Base-by-base conservation (phyloP, 2,329 filamentous ascomycete species). In the Talaromyces sp. region DNA sequence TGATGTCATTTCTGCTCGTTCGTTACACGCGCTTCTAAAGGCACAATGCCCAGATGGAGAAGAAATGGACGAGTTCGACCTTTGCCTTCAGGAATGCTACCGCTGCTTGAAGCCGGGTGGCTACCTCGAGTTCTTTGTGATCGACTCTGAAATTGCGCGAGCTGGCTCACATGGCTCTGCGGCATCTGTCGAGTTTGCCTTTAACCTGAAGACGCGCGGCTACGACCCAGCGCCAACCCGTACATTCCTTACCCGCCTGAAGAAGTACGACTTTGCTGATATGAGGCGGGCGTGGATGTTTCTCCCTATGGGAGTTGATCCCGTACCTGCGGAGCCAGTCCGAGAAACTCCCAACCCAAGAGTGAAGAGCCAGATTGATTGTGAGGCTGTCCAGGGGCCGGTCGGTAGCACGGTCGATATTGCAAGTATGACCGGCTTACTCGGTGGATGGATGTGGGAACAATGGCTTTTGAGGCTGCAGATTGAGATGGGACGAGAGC, bases 361-460 rank as follows among this genome's bases (percentile, higher is more conserved):
- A 57, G 68, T 77, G 65, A 77, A 71, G 71, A 73, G 69, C 57
- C 69, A 68, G 55, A 69, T 74, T 51, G 81, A 83, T 66, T 80
- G 86, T 66, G 87, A 91, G 65, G 87, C 88, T 18, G 79, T 80
- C 6, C 77, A 78, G 18, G 79, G 79, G 1, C 78, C 79, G 0
- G 71, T 82, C n/a, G 90, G 90, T 7, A 89, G 85, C 68, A 92
- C 89, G 0, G 85, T 87, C 56, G 85, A 87, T 71, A 85, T 88
- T 14, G 90, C 91, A 1, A 87, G 85, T 68, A 81, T 96, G 66
- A 89, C 90, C 12, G 93, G 93, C 23, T 79, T 98, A 47, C 86
- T 94, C 0, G 95, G 92, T 4, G 88, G 89, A 30, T 95, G 92
- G 88, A 88, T 88, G 73, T 99, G 93, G 94, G 95, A 99, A 83